A percentile compares a stretch with the other conserved stretches of the same genome.
Conservation (phyloP, 495 filamentous ascomycete genomes). For the Daldinia caldariorum region DNA sequence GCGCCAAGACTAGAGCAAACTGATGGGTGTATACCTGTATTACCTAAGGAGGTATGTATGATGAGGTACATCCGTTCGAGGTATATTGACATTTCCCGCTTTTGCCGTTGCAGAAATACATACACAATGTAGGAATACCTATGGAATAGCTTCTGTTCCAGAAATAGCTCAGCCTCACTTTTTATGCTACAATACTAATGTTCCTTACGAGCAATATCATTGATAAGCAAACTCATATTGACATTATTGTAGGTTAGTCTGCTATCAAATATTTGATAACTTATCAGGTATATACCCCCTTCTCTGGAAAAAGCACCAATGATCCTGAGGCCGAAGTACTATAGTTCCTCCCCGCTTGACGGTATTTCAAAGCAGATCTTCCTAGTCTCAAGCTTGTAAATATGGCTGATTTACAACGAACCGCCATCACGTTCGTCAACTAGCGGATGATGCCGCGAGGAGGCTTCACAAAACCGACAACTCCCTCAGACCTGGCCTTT, state of each 20-base stretch:
- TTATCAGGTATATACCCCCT: not conserved
- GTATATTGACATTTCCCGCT: not conserved
- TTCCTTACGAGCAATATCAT: not conserved
- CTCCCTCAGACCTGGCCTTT: conserved; percentile 15
- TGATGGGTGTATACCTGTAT: not conserved
- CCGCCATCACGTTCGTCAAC: not conserved
- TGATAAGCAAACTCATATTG: not conserved
- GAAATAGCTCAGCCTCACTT: conserved; percentile 1
- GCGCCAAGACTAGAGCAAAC: conserved; percentile 10
- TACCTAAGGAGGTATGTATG: too few species aligned
- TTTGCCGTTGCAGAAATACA: not conserved
- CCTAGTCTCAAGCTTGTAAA: conserved; percentile 5
- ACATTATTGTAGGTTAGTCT: not conserved
- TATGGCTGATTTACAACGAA: not conserved
- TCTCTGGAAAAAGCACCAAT: too few species aligned
- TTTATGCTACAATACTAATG: not conserved
- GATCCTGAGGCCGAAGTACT: not conserved
- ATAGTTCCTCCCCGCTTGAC: not conserved
- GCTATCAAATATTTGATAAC: not conserved
- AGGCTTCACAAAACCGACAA: conserved; percentile 19
- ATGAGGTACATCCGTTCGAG: not conserved
- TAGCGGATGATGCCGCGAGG: not conserved
- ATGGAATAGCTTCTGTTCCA: not conserved
- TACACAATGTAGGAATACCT: not conserved
- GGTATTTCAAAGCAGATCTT: not conserved